Conservation (phyloP, 2,329 filamentous ascomycete genomes). For the Curvularia verruculosa region DNA sequence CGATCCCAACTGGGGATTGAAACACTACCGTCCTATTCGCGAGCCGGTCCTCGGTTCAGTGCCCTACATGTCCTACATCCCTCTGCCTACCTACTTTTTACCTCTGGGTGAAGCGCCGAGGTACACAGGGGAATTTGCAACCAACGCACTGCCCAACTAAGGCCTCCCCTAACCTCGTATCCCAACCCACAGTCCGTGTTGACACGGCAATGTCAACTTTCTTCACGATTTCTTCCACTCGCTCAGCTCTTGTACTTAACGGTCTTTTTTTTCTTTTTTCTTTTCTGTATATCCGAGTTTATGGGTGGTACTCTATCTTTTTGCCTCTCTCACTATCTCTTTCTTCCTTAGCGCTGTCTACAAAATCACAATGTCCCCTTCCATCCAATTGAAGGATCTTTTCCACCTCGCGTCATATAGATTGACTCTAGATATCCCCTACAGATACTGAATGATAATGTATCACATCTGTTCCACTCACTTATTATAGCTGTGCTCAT, state of each 20-base stretch:
- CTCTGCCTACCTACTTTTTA: constrained; percentile 18
- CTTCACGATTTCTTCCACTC: constrained; percentile 8
- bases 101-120: constrained; percentile 30
- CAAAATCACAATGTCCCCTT: constrained; percentile 4
- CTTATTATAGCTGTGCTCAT: not conserved
- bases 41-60: constrained; percentile 29
- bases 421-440: constrained; percentile 14
- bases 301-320: constrained; percentile 4
- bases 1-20: constrained; percentile 38
- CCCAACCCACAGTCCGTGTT: not conserved
- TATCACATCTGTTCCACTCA: constrained; percentile 4
- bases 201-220: constrained; percentile 3
- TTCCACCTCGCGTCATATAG: constrained; percentile 3
- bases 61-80: constrained; percentile 38
- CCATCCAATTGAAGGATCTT: constrained; percentile 4
- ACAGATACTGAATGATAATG: constrained; percentile 17
- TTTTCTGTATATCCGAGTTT: too few species aligned
- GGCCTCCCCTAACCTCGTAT: not conserved
- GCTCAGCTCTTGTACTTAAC: constrained; percentile 9
- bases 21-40: constrained; percentile 25
- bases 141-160: constrained; percentile 25
- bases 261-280: not conserved
- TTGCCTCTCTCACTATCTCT: not conserved
- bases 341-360: not conserved
- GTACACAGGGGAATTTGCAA: constrained; percentile 29